Base-by-base conservation (phyloP, 2,329 filamentous ascomycete species). In the Apiospora koreana region DNA sequence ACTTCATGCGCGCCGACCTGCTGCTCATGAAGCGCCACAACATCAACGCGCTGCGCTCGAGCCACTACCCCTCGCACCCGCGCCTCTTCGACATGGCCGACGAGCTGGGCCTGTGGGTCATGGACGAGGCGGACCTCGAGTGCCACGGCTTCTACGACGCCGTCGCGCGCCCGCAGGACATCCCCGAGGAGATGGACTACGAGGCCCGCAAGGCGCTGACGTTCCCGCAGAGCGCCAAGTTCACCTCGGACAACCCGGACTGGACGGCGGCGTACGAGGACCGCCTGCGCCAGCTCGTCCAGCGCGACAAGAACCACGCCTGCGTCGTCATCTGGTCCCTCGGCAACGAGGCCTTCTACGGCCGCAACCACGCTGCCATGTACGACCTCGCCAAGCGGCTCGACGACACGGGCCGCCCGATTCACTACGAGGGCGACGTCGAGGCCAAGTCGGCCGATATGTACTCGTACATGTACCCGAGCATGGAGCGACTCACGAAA, bases 301-400 rank as follows among this genome's bases (percentile, higher is more conserved):
- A 90, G 74, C 85, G 92, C 21, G 91, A 93, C 78, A 92, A 92
- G 80, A 91, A 93, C 70, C 89, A 93, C 73, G 79, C 92, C 0
- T 90, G 86, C n/a, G 84, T 94, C 67, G 89, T 94, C 66, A 87
- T 93, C 54, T 94, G 92, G 92, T 91, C 89, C 65, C 82, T 94
- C 0, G 92, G 92, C 0, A 94, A 94, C 75, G 92, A 94, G 76
- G 87, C 91, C 0, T 93, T 92, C 76, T 93, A 92, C 75, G 92
- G 92, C 0, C 81, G 83, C 10, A 93, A 94, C 75, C 89, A 92
- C 75, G 84, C 83, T 64, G 88, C 87, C 43, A 94, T 94, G 92
- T 90, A 90, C 74, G 81, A 89, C 3, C 91, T 87, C 76, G 85
- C 86, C 67, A 90, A 88, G 71, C 31, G 21, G 28, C 71, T 80